phyloP scores from a whole-genome alignment of 1,284 basidiomycete genomes.

The Volvariella surrecta region DNA sequence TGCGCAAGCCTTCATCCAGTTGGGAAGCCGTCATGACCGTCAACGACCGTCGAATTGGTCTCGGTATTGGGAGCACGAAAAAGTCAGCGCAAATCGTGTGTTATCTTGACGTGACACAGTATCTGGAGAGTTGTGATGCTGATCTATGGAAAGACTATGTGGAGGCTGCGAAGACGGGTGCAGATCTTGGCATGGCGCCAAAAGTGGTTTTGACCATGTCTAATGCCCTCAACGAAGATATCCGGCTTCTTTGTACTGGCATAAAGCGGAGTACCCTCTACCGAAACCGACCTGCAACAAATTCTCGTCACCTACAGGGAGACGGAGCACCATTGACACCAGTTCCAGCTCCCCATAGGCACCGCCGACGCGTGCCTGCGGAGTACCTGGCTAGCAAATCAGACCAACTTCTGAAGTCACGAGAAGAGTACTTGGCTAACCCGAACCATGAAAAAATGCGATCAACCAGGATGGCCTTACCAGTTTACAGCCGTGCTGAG shows the following conservation, averaged over 20 bases:
- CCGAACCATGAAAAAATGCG: slow-evolving; percentile 64
- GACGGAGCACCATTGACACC: neutral
- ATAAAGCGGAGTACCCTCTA: slow-evolving; percentile 43
- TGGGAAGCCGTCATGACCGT: slow-evolving; percentile 88
- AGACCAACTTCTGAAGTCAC: slow-evolving; percentile 40
- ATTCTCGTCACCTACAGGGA: slow-evolving; percentile 11
- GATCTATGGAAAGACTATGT: slow-evolving; percentile 74
- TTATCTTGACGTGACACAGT: slow-evolving; percentile 84
- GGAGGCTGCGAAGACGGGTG: slow-evolving; percentile 50
- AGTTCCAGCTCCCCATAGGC: neutral
- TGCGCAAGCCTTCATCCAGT: slow-evolving; percentile 17
- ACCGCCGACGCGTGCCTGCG: slow-evolving; percentile 4
- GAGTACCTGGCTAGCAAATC: slow-evolving; percentile 44
- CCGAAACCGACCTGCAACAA: slow-evolving; percentile 27
- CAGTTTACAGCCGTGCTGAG: slow-evolving; percentile 62
- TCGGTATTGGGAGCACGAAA: slow-evolving; percentile 66
- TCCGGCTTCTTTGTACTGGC: slow-evolving; percentile 66
- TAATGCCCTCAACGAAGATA: slow-evolving; percentile 62
- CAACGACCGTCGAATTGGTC: slow-evolving; percentile 72
- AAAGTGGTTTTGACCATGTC: slow-evolving; percentile 69
- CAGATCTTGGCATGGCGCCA: slow-evolving; percentile 63
- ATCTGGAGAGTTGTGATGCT: slow-evolving; percentile 80
- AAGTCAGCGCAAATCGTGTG: slow-evolving; percentile 70
- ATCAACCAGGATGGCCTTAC: slow-evolving; percentile 56
- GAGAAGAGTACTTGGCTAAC: slow-evolving; percentile 58